A percentile compares a stretch with the other conserved stretches of the same genome.
phyloP scores from a whole-genome alignment of 2,329 filamentous ascomycete species.

The Calonectria multiphialidica region DNA sequence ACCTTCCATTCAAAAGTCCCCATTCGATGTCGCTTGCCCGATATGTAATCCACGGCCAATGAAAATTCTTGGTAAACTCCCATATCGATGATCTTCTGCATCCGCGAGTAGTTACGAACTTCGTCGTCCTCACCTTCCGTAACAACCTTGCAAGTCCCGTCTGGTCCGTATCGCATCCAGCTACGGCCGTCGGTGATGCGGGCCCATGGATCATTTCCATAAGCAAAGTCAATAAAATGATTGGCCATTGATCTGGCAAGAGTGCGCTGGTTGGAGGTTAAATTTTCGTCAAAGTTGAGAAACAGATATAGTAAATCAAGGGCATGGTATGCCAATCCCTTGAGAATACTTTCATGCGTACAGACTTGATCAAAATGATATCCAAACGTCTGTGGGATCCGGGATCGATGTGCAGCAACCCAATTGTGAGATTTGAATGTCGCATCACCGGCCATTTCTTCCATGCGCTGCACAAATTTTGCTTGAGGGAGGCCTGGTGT shows the following conservation, averaged over 20 bases:
- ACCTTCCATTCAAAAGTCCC: constrained; percentile 22
- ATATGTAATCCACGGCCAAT: constrained; percentile 22
- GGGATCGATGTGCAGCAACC: constrained; percentile 17
- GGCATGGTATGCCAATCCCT: constrained; percentile 28
- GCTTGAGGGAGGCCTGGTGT: background rate
- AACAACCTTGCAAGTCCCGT: background rate
- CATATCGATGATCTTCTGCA: constrained; percentile 29
- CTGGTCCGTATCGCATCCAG: constrained; percentile 30
- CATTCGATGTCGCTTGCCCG: constrained; percentile 22
- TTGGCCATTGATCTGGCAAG: constrained; percentile 15
- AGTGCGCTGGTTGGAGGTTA: constrained; percentile 5
- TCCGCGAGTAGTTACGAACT: constrained; percentile 22
- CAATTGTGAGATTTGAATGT: constrained; percentile 29
- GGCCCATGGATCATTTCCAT: constrained; percentile 28
- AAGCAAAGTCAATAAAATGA: constrained; percentile 29
- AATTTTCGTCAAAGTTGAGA: constrained; percentile 26
- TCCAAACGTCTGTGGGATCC: constrained; percentile 19
- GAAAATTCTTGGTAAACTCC: constrained; percentile 20
- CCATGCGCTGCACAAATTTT: background rate
- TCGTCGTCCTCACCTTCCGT: constrained; percentile 29
- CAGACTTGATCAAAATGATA: constrained; percentile 33
- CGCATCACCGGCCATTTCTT: constrained; percentile 24
- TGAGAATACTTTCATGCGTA: constrained; percentile 22
- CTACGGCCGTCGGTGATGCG: background rate
- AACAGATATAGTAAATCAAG: constrained; percentile 30